phyloP scores from a whole-genome alignment of 2,329 filamentous ascomycete species.

The Microascus cirrosus region DNA sequence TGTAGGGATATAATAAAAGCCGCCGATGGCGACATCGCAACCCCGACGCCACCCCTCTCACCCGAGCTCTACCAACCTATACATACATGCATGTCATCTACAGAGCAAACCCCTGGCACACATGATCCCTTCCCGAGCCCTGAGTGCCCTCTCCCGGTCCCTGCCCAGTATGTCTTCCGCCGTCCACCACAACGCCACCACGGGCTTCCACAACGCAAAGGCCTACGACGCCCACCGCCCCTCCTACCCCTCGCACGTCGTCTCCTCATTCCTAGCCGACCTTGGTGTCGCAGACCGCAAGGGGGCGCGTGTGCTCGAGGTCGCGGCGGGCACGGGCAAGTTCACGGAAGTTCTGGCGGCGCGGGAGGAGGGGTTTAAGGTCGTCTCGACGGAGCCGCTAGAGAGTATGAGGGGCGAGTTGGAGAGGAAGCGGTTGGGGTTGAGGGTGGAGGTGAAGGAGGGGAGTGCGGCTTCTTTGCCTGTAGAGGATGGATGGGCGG shows the following conservation, averaged over 20 bases:
- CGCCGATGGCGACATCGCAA: too few species aligned
- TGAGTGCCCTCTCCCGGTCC: not conserved
- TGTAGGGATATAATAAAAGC: too few species aligned
- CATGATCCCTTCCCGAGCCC: not conserved
- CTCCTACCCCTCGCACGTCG: constrained; percentile 48
- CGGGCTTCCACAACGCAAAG: constrained; percentile 54
- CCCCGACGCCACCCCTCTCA: not conserved
- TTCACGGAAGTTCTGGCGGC: constrained; percentile 53
- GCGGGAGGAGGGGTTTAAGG: constrained; percentile 45
- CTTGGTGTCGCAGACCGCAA: constrained; percentile 36
- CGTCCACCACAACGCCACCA: constrained; percentile 38
- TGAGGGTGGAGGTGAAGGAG: constrained; percentile 43
- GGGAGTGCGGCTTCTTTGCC: constrained; percentile 49
- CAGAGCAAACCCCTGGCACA: not conserved
- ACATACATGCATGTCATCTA: not conserved
- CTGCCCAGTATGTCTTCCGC: not conserved
- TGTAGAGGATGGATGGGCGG: constrained; percentile 45
- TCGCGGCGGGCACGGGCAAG: constrained; percentile 60
- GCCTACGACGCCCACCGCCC: constrained; percentile 60
- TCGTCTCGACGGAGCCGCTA: constrained; percentile 56
- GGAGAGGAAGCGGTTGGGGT: constrained; percentile 40
- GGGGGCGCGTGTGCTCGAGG: constrained; percentile 45
- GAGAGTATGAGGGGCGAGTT: constrained; percentile 52
- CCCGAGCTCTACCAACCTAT: not conserved
- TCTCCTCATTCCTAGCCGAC: constrained; percentile 44